Percentiles rank a stretch among this genome's conserved stretches.
Conservation (phyloP, 768 basidiomycete species). For the Sistotremastrum niveocremeum region DNA sequence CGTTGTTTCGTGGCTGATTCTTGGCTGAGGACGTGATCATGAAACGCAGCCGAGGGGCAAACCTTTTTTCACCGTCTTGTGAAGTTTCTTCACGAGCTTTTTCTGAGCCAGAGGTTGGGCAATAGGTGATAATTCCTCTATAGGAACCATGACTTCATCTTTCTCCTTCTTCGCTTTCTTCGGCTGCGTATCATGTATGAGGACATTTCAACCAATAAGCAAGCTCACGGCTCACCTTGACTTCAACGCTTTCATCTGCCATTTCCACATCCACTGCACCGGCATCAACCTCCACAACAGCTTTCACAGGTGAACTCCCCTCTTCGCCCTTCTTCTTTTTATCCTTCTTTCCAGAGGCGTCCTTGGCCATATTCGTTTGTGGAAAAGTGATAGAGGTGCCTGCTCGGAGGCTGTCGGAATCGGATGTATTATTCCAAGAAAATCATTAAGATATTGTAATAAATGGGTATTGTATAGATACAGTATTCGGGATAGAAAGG, state of each 20-base stretch:
- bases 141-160: slow-evolving; percentile 49
- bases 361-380: slow-evolving; percentile 41
- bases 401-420: too few species aligned
- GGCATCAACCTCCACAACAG: slow-evolving; percentile 33
- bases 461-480: too few species aligned
- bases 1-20: slow-evolving; percentile 76
- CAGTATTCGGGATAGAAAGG: too few species aligned
- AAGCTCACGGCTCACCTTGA: slow-evolving; percentile 1
- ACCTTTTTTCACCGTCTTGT: slow-evolving; percentile 92
- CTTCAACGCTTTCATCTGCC: slow-evolving; percentile 18
- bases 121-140: slow-evolving; percentile 85
- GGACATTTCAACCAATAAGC: background rate
- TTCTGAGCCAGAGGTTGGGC: slow-evolving; percentile 87
- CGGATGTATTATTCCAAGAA: too few species aligned
- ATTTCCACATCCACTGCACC: slow-evolving; percentile 22
- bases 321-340: slow-evolving; percentile 46
- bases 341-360: slow-evolving; percentile 65
- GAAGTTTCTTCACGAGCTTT: slow-evolving; percentile 87
- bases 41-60: slow-evolving; percentile 16
- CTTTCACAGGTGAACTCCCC: slow-evolving; percentile 15
- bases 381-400: too few species aligned
- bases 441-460: too few species aligned
- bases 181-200: slow-evolving; percentile 14
- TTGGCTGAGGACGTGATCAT: background rate
- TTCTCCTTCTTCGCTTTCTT: slow-evolving; percentile 58